These are phyloP conservation scores for Didymella glomerata DNA, from an alignment of 2,329 filamentous ascomycete genomes.

Conservation along the genomic window DNA sequence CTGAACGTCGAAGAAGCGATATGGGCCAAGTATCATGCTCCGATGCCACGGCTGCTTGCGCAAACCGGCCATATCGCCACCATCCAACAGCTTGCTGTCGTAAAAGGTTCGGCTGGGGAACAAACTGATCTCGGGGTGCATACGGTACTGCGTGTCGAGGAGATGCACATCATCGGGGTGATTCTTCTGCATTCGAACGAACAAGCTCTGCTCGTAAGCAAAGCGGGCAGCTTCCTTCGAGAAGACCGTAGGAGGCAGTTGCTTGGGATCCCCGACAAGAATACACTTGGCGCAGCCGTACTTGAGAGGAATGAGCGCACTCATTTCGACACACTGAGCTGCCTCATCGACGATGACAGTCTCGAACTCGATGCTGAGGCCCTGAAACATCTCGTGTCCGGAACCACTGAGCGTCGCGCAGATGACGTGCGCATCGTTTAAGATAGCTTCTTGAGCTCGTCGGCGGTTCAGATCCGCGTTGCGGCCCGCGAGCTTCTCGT, in stretches of 20 bases:
- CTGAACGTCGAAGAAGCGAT: slow-evolving; percentile 95
- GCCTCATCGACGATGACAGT: slow-evolving; percentile 98
- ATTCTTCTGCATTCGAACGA: slow-evolving; percentile 97
- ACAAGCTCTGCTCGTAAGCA: slow-evolving; percentile 97
- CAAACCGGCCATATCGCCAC: slow-evolving; percentile 79
- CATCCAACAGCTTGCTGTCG: slow-evolving; percentile 85
- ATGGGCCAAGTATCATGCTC: slow-evolving; percentile 82
- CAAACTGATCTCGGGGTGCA: slow-evolving; percentile 94
- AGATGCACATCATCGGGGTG: slow-evolving; percentile 88
- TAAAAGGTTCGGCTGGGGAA: slow-evolving; percentile 96
- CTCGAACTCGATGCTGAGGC: slow-evolving; percentile 93
- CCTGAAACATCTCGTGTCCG: slow-evolving; percentile 97
- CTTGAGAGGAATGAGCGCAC: slow-evolving; percentile 94
- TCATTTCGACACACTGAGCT: slow-evolving; percentile 96
- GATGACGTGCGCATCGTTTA: slow-evolving; percentile 89
- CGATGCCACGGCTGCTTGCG: slow-evolving; percentile 86
- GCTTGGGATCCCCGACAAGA: slow-evolving; percentile 96
- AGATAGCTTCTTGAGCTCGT: slow-evolving; percentile 86
- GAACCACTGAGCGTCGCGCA: slow-evolving; percentile 95
- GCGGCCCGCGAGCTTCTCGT: slow-evolving; percentile 80
- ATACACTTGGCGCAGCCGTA: slow-evolving; percentile 98
- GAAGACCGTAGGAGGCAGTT: slow-evolving; percentile 92
- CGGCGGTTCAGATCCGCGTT: slow-evolving; percentile 87
- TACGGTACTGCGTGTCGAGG: slow-evolving; percentile 97
- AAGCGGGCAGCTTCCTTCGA: slow-evolving; percentile 91